phyloP scores from a whole-genome alignment of 352 stramenopile species.

The Pelagophyceae sp. region DNA sequence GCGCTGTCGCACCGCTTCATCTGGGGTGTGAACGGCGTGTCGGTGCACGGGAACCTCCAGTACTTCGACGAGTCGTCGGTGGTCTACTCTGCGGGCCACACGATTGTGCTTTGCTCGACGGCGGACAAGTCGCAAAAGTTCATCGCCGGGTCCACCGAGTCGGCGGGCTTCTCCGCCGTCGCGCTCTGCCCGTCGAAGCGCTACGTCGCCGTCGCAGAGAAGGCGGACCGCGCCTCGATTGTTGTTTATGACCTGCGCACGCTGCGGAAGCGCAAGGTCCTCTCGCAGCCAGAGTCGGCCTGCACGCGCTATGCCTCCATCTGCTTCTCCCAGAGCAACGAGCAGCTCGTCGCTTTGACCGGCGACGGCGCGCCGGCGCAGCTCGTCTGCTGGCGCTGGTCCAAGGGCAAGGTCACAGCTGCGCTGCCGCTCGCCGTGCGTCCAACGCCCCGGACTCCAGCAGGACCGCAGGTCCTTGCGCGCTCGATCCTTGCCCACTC shows the following conservation, averaged over 20 bases:
- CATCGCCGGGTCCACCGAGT: conserved; percentile 33
- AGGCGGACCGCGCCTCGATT: conserved; percentile 49
- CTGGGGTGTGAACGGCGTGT: conserved; percentile 16
- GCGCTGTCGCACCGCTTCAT: conserved; percentile 22
- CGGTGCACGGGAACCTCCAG: conserved; percentile 6
- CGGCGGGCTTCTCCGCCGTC: conserved; percentile 69
- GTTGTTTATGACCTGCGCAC: conserved; percentile 76
- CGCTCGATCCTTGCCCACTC: background rate
- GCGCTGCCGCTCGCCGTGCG: too few relatives aligned
- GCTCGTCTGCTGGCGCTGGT: conserved; percentile 80
- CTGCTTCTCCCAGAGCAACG: conserved; percentile 52
- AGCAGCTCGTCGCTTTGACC: conserved; percentile 69
- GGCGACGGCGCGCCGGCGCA: conserved; percentile 68
- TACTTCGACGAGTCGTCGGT: conserved; percentile 20
- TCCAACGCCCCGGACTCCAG: too few relatives aligned
- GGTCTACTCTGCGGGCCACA: conserved; percentile 32
- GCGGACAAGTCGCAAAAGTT: conserved; percentile 38
- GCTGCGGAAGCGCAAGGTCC: conserved; percentile 74
- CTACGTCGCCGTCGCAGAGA: conserved; percentile 37
- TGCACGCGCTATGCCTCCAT: conserved; percentile 28
- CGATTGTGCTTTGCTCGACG: conserved; percentile 37
- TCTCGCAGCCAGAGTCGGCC: conserved; percentile 56
- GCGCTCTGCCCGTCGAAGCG: conserved; percentile 50
- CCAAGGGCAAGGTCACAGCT: conserved; percentile 71
- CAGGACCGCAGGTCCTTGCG: too few relatives aligned